Evolutionary conservation across 2,329 filamentous ascomycete species (phyloP), one percentile per base, ranked within the genome.

Genomic region (Ophiostoma sp.): DNA sequence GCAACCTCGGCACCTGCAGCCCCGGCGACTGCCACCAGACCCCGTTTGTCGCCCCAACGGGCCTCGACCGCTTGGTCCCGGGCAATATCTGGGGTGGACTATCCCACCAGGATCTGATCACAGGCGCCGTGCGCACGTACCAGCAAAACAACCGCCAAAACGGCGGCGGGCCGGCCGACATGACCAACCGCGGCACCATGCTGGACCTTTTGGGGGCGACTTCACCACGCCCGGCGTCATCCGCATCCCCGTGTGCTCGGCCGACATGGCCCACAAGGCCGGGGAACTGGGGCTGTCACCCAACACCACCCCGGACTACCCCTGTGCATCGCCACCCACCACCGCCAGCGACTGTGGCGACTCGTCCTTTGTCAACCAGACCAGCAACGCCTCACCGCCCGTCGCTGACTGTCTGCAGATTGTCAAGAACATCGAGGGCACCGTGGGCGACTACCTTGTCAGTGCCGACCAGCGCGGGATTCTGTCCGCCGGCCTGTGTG

Each of bases 211-310:
- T 25, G 70, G 78, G 22, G 31, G 72, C 39, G 79, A 82, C 72
- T 70, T 83, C 61, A 81, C 79, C 4, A 81, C 79, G 0, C 79
- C 81, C 0, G 82, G 82, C 80, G 79, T 74, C 48, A 77, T 84
- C 48, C 78, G 77, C 19, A 78, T 84, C 1, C 83, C 82, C 50
- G 48, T 84, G 15, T 84, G 82, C 77, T 79, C 78, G 71, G 73
- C 79, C 50, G 78, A 80, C 15, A 75, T 75, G 8, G 83, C 82
- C 19, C n/a, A 19, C 19, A 52, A 52, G 48, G 48, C 48, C 15
- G 19, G 48, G 48, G 48, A 52, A 7, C 19, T 52, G 15, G 48
- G 17, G 7, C 19, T 52, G 19, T 22, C 48, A 19, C 48, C 48
- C 48, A 2, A 19, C 15, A 52, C 48, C 48, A 52, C 48, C 17